Percentiles rank a stretch among this genome's conserved stretches.
Evolutionary conservation across 345 rosid species (phyloP).

Genomic region (Arabidopsis suecica): DNA sequence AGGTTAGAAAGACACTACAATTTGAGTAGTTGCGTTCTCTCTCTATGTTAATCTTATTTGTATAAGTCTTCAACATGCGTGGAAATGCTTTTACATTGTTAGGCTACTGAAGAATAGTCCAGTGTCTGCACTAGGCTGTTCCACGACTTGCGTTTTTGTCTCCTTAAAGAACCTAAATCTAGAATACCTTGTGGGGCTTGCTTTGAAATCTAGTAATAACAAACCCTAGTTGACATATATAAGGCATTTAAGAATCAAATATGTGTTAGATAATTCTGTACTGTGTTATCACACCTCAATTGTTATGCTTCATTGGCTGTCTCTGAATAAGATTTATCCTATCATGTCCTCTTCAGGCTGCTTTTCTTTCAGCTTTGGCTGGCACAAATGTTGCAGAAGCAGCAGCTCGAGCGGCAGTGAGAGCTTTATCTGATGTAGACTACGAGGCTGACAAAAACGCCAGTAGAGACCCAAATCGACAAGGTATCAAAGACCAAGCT

Average conservation of each 20-base stretch:
- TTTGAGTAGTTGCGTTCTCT: slow-evolving; percentile 8
- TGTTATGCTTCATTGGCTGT: slow-evolving; percentile 2
- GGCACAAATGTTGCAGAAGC: slow-evolving; percentile 84
- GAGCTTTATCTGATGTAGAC: slow-evolving; percentile 56
- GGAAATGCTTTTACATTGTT: neutral
- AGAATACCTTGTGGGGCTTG: neutral
- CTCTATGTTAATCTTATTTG: neutral
- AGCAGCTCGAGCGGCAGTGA: slow-evolving; percentile 80
- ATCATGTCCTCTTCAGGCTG: slow-evolving; percentile 61
- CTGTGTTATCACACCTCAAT: neutral
- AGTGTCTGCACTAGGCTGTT: neutral
- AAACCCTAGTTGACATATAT: neutral
- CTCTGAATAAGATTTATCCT: slow-evolving; percentile 15
- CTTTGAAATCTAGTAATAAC: neutral
- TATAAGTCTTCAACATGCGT: slow-evolving; percentile 4
- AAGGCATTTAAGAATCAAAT: neutral
- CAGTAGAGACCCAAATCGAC: slow-evolving; percentile 42
- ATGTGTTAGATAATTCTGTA: neutral
- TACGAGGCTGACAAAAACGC: slow-evolving; percentile 47
- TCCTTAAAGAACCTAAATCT: neutral
- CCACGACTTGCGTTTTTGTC: neutral
- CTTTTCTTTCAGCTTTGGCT: slow-evolving; percentile 88
- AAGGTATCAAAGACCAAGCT: slow-evolving; percentile 47
- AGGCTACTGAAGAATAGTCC: neutral
- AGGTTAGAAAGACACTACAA: slow-evolving; percentile 53